Evolutionary conservation across 2,329 filamentous ascomycete genomes (phyloP).

Genomic region (Arthrobotrys megalospora): DNA sequence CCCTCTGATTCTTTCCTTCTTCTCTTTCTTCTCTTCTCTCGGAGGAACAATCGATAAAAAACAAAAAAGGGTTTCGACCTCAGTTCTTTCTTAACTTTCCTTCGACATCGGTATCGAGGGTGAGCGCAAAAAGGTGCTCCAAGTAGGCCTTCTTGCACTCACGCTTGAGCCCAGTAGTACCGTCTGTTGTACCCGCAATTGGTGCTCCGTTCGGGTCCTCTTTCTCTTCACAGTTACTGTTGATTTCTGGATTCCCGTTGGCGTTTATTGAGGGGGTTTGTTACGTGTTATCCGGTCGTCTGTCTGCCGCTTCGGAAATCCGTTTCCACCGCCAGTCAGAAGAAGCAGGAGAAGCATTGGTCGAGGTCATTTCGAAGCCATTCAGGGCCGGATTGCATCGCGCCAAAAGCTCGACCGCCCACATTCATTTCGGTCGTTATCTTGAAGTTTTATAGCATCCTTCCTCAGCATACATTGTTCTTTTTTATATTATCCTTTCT

Average conservation of each 20-base stretch:
- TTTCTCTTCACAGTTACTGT: slow-evolving; percentile 52
- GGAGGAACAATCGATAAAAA: slow-evolving; percentile 49
- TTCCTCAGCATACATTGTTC: slow-evolving; percentile 3
- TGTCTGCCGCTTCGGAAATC: slow-evolving; percentile 50
- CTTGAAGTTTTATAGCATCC: slow-evolving; percentile 32
- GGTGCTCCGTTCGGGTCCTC: slow-evolving; percentile 46
- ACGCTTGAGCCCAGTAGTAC: slow-evolving; percentile 50
- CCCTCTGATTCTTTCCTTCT: slow-evolving; percentile 47
- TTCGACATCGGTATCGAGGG: slow-evolving; percentile 55
- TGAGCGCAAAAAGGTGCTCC: slow-evolving; percentile 61
- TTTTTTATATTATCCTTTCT: slow-evolving; percentile 12
- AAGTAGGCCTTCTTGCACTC: slow-evolving; percentile 59
- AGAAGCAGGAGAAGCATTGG: slow-evolving; percentile 7
- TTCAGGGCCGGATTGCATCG: slow-evolving; percentile 30
- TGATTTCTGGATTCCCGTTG: slow-evolving; percentile 48
- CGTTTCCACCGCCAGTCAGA: slow-evolving; percentile 33
- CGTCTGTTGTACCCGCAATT: slow-evolving; percentile 50
- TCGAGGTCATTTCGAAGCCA: slow-evolving; percentile 26
- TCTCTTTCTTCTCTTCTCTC: slow-evolving; percentile 40
- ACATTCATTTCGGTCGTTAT: slow-evolving; percentile 38
- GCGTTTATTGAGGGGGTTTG: slow-evolving; percentile 59
- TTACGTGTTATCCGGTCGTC: slow-evolving; percentile 51
- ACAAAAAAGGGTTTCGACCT: slow-evolving; percentile 46
- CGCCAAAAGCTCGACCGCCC: slow-evolving; percentile 39
- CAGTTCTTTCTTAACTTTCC: slow-evolving; percentile 42